Base-by-base conservation (phyloP, 768 basidiomycete genomes). In the Lentinus brumalis region DNA sequence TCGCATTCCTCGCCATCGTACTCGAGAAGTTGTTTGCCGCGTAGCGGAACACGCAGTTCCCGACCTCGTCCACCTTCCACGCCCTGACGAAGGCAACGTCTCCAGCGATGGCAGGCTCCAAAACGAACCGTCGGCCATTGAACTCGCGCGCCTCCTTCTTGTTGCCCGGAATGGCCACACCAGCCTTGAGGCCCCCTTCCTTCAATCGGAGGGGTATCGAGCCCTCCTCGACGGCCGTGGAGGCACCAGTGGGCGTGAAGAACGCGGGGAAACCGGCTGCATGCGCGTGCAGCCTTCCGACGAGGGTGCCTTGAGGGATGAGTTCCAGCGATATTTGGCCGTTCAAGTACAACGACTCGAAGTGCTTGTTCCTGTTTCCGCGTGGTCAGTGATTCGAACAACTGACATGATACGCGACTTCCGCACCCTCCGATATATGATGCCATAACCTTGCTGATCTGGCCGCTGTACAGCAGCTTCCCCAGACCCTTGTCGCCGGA, bases 261-360 rank as follows among this genome's bases (percentile, higher is more conserved):
- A 97, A 94, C n/a, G 89, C 93, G 16, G 94, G 94, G 61, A 94
- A 93, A 53, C 94, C 94, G 11, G 92, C 91, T 9, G 92, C 94
- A 59, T 92, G 90, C 7, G 94, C 91, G 39, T 94, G 88, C 61
- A 95, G 80, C 59, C 94, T 88, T 70, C 95, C 94, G 15, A 89
- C 86, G 46, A 97, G 85, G 14, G 93, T 95, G 10, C 94, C 94
- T 75, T 97, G 94, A 3, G 95, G 94, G 30, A 92, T 91, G 21
- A 96, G 87, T 68, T 96, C 94, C 39, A 96, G 77, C 9, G 89
- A 87, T 60, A 96, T 88, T 64, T 88, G 75, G 56, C 94, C 94
- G 12, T 82, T 81, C 53, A 96, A 84, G 75, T 92, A 97, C 60
- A 88, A 77, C 12, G 82, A 74, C 74, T 95, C 94, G 59, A 96